Conservation (phyloP, 208 protist genomes). For the Trypanosoma mega region DNA sequence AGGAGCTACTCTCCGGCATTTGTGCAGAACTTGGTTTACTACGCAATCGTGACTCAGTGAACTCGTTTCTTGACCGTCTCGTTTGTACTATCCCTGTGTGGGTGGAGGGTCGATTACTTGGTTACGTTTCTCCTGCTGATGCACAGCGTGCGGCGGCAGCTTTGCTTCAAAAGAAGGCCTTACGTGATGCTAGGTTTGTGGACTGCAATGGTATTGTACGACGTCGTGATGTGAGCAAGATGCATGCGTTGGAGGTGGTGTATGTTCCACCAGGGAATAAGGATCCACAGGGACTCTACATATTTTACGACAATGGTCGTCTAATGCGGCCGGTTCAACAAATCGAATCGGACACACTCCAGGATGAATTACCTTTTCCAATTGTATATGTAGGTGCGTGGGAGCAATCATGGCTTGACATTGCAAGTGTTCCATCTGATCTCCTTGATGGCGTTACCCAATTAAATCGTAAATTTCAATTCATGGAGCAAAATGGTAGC, state of each 20-base stretch:
- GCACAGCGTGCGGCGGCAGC: slow-evolving; percentile 37
- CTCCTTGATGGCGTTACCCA: slow-evolving; percentile 75
- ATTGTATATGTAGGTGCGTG: slow-evolving; percentile 94
- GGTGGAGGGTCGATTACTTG: slow-evolving; percentile 91
- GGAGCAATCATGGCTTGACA: slow-evolving; percentile 98
- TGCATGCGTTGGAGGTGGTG: slow-evolving; percentile 80
- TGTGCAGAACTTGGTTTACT: slow-evolving; percentile 43
- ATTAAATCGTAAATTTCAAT: slow-evolving; percentile 83
- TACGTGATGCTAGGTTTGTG: slow-evolving; percentile 43
- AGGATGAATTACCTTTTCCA: slow-evolving; percentile 66
- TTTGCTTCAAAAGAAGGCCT: slow-evolving; percentile 52
- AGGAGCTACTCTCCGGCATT: slow-evolving; percentile 43
- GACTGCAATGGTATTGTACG: slow-evolving; percentile 64
- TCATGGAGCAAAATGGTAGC: slow-evolving; percentile 95
- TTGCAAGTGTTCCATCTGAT: slow-evolving; percentile 91
- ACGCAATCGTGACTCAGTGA: slow-evolving; percentile 32
- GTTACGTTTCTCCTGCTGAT: slow-evolving; percentile 67
- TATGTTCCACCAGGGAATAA: slow-evolving; percentile 67
- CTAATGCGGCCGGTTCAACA: slow-evolving; percentile 96
- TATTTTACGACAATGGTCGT: slow-evolving; percentile 92
- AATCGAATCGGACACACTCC: slow-evolving; percentile 47
- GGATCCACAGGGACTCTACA: slow-evolving; percentile 80
- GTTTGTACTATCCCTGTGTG: slow-evolving; percentile 84
- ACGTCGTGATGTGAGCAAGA: slow-evolving; percentile 40
- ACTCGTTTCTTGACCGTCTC: slow-evolving; percentile 45